These are phyloP conservation scores for Pyrenochaeta sp. DNA, from an alignment of 2,329 filamentous ascomycete species.

Conservation along the genomic window DNA sequence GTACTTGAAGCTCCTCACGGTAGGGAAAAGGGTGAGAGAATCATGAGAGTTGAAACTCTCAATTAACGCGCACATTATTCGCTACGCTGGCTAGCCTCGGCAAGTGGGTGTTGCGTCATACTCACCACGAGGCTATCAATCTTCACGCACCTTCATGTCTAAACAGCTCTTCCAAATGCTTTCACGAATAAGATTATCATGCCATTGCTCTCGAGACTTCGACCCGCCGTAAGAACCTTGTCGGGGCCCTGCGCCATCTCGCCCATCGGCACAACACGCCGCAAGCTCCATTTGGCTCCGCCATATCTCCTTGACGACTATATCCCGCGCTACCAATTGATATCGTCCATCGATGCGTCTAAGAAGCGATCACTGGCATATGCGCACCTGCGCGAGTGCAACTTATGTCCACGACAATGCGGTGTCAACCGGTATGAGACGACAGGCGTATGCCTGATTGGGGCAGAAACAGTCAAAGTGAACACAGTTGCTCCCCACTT, in stretches of 20 bases:
- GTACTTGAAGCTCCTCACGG: background rate
- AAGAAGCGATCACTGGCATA: constrained; percentile 79
- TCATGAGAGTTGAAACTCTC: background rate
- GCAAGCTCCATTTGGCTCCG: constrained; percentile 62
- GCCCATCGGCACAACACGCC: constrained; percentile 17
- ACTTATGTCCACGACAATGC: constrained; percentile 80
- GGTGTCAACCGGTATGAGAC: constrained; percentile 82
- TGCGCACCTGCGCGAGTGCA: constrained; percentile 79
- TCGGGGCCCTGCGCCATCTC: background rate
- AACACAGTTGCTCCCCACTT: constrained; percentile 88
- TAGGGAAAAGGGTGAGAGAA: background rate
- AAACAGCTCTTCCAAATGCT: background rate
- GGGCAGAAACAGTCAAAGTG: constrained; percentile 75
- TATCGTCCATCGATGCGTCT: constrained; percentile 73
- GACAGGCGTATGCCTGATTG: constrained; percentile 80
- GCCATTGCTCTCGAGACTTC: constrained; percentile 17
- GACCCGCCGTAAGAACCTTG: constrained; percentile 13
- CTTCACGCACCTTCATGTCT: background rate
- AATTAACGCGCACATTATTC: background rate
- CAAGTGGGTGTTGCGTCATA: constrained; percentile 1
- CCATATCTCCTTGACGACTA: constrained; percentile 78
- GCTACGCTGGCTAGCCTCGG: background rate
- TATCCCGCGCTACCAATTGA: constrained; percentile 73
- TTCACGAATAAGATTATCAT: constrained; percentile 12
- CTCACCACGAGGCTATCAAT: background rate